These are phyloP conservation scores for Vitis riparia DNA, from an alignment of 164 flowering plant genomes.

Conservation along the genomic window DNA sequence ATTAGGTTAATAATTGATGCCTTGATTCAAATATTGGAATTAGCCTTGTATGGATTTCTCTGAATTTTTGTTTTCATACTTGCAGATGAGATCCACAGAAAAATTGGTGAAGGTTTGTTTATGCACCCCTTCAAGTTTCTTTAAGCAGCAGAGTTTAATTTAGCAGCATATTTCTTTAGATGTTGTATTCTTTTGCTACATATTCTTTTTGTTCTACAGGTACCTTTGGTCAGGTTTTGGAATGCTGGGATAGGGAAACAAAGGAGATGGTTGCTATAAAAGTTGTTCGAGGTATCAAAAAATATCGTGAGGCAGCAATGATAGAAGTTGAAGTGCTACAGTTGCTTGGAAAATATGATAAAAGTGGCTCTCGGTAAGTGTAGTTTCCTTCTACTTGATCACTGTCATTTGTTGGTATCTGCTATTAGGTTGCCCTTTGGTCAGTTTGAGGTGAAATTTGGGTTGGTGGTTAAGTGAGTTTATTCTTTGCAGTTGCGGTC, in stretches of 20 bases:
- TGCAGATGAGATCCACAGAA: conserved; percentile 50
- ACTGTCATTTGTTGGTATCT: background rate
- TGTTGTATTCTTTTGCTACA: background rate
- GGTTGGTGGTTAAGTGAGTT: conserved; percentile 18
- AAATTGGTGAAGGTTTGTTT: conserved; percentile 49
- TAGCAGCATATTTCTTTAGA: background rate
- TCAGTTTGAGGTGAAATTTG: background rate
- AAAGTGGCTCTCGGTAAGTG: conserved; percentile 32
- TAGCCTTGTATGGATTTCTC: background rate
- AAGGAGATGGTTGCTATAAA: conserved; percentile 48
- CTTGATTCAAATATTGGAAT: background rate
- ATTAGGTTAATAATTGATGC: background rate
- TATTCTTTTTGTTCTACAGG: conserved; percentile 25
- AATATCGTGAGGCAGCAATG: conserved; percentile 52
- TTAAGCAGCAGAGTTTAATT: background rate
- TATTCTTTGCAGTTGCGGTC: conserved; percentile 12
- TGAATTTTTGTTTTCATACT: background rate
- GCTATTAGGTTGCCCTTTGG: background rate
- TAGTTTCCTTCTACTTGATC: background rate
- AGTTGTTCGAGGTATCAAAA: conserved; percentile 44
- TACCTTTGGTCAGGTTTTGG: conserved; percentile 54
- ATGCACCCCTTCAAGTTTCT: background rate
- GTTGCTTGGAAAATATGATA: conserved; percentile 38
- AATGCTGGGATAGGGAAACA: conserved; percentile 48
- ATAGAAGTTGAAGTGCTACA: conserved; percentile 45